phyloP scores from a whole-genome alignment of 1,284 basidiomycete genomes.

The Malassezia restricta region DNA sequence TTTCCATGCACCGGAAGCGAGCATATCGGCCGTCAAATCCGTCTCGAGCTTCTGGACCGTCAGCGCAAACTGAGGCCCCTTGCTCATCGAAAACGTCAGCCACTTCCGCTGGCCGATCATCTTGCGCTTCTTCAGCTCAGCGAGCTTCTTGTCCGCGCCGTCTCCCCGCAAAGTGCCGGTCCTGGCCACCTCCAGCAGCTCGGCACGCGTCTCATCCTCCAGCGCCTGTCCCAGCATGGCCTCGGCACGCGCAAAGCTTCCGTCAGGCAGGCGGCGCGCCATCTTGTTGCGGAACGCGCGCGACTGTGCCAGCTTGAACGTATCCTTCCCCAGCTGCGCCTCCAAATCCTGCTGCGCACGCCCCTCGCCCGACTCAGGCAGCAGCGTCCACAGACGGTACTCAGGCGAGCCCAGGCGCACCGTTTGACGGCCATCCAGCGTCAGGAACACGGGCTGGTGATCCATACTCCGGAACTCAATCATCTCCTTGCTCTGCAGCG shows the following conservation, averaged over 20 bases:
- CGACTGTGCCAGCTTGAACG: slow-evolving; percentile 59
- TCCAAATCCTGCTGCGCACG: slow-evolving; percentile 31
- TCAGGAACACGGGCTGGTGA: slow-evolving; percentile 16
- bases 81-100: slow-evolving; percentile 80
- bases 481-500: slow-evolving; percentile 33
- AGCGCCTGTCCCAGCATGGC: slow-evolving; percentile 20
- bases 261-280: slow-evolving; percentile 81
- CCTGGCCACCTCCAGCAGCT: slow-evolving; percentile 63
- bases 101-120: slow-evolving; percentile 59
- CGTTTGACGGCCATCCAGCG: slow-evolving; percentile 17
- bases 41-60: slow-evolving; percentile 95
- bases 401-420: slow-evolving; percentile 33
- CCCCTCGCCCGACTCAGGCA: slow-evolving; percentile 30
- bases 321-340: slow-evolving; percentile 35
- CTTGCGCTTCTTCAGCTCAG: slow-evolving; percentile 73
- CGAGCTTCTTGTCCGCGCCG: slow-evolving; percentile 53
- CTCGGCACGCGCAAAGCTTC: slow-evolving; percentile 65
- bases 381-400: slow-evolving; percentile 33
- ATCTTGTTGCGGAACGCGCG: slow-evolving; percentile 95
- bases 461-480: slow-evolving; percentile 23
- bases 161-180: slow-evolving; percentile 59
- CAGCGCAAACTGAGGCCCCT: slow-evolving; percentile 77
- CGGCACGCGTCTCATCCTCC: slow-evolving; percentile 50
- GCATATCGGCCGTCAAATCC: slow-evolving; percentile 89
- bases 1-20: slow-evolving; percentile 54